Evolutionary conservation across 768 basidiomycete species (phyloP).

Genomic region (Lentinula boryana): DNA sequence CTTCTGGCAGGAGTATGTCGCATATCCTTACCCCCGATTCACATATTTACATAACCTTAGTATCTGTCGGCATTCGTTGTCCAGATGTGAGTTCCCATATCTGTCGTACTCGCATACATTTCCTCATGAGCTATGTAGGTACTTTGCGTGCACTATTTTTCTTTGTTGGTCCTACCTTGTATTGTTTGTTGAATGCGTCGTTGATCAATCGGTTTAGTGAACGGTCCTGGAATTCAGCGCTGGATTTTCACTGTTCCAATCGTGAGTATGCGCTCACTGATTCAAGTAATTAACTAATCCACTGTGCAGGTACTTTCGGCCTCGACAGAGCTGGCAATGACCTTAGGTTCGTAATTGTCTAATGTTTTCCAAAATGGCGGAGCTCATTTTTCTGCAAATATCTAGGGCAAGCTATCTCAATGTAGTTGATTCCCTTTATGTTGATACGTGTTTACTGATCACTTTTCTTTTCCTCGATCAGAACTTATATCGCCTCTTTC

Average conservation of each 20-base stretch:
- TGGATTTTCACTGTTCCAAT: conserved; percentile 12
- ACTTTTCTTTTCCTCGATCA: not conserved
- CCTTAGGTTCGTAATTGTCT: not conserved
- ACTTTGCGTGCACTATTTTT: conserved; percentile 15
- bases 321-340: not conserved
- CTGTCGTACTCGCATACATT: not conserved
- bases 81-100: conserved; percentile 10
- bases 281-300: not conserved
- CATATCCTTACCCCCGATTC: no score
- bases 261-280: conserved; percentile 8
- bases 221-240: conserved; percentile 11
- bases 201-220: not conserved
- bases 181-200: not conserved
- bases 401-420: not conserved
- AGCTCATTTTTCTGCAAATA: not conserved
- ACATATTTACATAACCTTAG: conserved; percentile 2
- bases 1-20: not conserved
- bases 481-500: not conserved
- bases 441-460: not conserved
- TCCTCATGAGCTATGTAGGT: conserved; percentile 6
- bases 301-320: not conserved
- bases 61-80: conserved; percentile 16
- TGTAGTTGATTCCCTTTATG: not conserved
- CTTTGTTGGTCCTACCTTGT: conserved; percentile 1
- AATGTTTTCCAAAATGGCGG: not conserved